Conservation (phyloP, 257 asterid species). For the Mitragyna speciosa region DNA sequence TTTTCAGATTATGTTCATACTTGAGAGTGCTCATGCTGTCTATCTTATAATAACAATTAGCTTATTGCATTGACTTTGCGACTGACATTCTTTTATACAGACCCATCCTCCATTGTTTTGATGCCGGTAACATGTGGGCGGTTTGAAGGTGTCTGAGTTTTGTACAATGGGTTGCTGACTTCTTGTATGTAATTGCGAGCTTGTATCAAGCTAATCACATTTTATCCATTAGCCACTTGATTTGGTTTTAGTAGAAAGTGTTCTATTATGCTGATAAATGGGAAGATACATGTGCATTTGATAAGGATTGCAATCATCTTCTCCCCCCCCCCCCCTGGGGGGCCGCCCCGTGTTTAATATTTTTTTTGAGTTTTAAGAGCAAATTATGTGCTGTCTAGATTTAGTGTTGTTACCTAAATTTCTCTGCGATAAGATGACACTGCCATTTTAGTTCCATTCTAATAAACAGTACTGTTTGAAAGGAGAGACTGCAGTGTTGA, state of each 20-base stretch:
- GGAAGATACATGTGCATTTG: neutral
- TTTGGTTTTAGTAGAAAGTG: neutral
- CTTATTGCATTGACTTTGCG: too few relatives aligned
- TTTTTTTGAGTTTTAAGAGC: neutral
- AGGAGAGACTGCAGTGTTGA: too few relatives aligned
- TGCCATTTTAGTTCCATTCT: neutral
- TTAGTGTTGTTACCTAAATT: neutral
- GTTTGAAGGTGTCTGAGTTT: neutral
- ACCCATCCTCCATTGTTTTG: neutral
- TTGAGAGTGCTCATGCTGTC: neutral
- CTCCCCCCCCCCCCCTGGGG: neutral
- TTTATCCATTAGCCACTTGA: neutral
- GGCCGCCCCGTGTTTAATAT: too few relatives aligned
- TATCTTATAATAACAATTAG: neutral
- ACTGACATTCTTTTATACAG: neutral
- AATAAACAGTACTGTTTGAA: neutral
- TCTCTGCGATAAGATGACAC: neutral
- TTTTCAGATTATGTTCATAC: neutral
- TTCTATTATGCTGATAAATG: neutral
- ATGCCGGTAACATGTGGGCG: neutral
- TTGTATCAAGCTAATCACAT: neutral
- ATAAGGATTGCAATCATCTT: neutral
- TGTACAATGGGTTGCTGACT: neutral
- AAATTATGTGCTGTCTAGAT: neutral
- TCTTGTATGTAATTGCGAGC: too few relatives aligned